Evolutionary conservation across 129 eudicot species (phyloP), one percentile per base, ranked within the genome.

Genomic region (Lonicera japonica): DNA sequence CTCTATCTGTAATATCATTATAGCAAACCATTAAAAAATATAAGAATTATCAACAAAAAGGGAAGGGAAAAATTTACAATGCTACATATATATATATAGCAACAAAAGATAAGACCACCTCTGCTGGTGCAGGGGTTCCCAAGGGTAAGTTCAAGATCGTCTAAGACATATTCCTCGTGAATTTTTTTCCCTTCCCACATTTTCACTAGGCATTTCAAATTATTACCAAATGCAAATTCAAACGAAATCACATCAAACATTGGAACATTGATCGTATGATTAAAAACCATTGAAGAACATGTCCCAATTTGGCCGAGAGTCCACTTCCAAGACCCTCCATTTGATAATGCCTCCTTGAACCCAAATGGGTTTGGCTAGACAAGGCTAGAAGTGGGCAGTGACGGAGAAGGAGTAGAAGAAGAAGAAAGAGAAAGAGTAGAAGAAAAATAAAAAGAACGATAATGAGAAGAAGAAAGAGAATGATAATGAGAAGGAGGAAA

Each of bases 151-250:
- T 87, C 90, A 25, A 91, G 95, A 43, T 91, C 96, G 71, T 91
- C 96, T 1, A 96, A 76, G 23, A 78, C 86, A 29, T 91, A 84
- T 70, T 91, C 97, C 52, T 91, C 97, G 17, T 91, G 97, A 57
- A 91, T 91, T 65, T 80, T 84, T 72, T 91, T 96, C 19, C 97
- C 97, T 79, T 91, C 90, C 97, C 97, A 91, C 3, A 96, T 76
- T 70, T 91, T 91, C 40, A 87, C 97, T 40, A 85, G 52, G 21
- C 83, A 84, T n/a, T 21, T 72, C 18, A 50, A 55, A 43, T 71
- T 73, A 73, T 77, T 77, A 5, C 97, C 97, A 61, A 91, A 91
- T 20, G 97, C 97, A 84, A 91, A 91, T 74, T 91, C 97, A 18
- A 90, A 74, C 14, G 96, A 70, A 14, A 88, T 74, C 19, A 70